Evolutionary conservation across 352 stramenopile species (phyloP), one percentile per base, ranked within the genome.

Genomic region (Pythium guiyangense): DNA sequence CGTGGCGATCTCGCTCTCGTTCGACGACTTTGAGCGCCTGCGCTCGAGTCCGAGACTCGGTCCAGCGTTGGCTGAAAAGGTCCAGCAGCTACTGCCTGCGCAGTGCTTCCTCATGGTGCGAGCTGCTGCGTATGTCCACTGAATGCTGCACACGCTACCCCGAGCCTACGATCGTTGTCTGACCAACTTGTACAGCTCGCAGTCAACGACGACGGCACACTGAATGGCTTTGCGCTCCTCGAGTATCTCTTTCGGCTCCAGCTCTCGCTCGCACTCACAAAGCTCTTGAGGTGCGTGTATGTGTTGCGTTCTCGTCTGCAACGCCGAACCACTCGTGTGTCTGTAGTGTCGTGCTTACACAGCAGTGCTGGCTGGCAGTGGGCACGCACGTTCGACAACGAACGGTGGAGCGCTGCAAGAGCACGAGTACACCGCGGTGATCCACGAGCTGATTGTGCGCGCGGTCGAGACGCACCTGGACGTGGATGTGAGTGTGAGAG

Each of bases 171-270:
- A 27, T 22, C 22, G n/a, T 15, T 17, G 14, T 50, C 20, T 50
- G 20, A 48, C 22, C 25, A 25, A 50, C 25, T 20, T 66, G 22
- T 63, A 15, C 43, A 87, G 77, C 56, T 87, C 54, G 52, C 74
- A 8, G 59, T 67, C 25, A 52, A 79, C 12, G 53, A 63, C n/a
- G 51, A 76, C 9, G 53, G 56, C 9, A 69, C 29, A 15, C 52
- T 88, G 9, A 85, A 71, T 39, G 78, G 71, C 0, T 70, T 71
- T 17, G 59, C 63, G 12, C 31, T 88, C 5, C 49, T 88, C 1
- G 71, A 84, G 49, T 86, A 73, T 39, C 17, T 88, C 48, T 68
- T 76, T 49, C 31, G 66, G 17, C 48, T 84, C 6, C 73, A 86
- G 25, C 50, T 70, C 37, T 83, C 58, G 29, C 52, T 68, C 31